Evolutionary conservation across 2,329 filamentous ascomycete genomes (phyloP).

Genomic region (Harringtonia lauricola): DNA sequence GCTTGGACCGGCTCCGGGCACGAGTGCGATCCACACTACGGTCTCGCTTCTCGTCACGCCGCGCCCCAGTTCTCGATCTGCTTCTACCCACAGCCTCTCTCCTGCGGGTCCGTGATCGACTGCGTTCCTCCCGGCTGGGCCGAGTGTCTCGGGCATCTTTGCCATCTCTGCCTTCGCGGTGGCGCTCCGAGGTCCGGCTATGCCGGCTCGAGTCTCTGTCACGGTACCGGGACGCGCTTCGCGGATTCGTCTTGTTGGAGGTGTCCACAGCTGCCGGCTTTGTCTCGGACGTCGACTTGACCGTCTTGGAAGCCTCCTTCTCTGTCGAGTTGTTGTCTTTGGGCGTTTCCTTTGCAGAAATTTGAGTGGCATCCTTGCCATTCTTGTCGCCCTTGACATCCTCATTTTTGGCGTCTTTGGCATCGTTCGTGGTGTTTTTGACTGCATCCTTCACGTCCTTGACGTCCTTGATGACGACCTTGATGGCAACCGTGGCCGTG

Average conservation of each 20-base stretch:
- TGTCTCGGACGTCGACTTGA: constrained; percentile 7
- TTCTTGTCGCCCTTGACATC: background rate
- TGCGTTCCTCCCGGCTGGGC: constrained; percentile 16
- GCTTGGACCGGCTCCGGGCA: constrained; percentile 6
- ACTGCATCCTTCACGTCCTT: background rate
- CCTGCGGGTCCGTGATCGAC: constrained; percentile 12
- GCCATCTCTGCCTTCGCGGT: constrained; percentile 9
- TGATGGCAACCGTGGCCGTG: constrained; percentile 2
- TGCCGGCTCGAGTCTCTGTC: constrained; percentile 20
- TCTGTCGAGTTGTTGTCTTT: constrained; percentile 12
- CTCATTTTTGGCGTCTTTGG: background rate
- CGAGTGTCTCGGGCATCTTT: constrained; percentile 12
- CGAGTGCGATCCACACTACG: constrained; percentile 1
- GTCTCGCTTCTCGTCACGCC: constrained; percentile 13
- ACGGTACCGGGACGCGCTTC: constrained; percentile 18
- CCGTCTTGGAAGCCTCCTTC: constrained; percentile 13
- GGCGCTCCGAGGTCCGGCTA: constrained; percentile 16
- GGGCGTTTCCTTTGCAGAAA: constrained; percentile 16
- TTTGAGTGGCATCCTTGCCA: background rate
- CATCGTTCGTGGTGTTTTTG: background rate
- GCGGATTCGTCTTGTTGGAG: constrained; percentile 8
- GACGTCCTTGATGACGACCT: background rate
- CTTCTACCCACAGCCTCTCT: constrained; percentile 2
- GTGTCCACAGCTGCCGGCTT: background rate
- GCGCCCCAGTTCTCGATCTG: constrained; percentile 4